Conservation (phyloP, 2,329 filamentous ascomycete genomes). For the Samsoniella hepiali region DNA sequence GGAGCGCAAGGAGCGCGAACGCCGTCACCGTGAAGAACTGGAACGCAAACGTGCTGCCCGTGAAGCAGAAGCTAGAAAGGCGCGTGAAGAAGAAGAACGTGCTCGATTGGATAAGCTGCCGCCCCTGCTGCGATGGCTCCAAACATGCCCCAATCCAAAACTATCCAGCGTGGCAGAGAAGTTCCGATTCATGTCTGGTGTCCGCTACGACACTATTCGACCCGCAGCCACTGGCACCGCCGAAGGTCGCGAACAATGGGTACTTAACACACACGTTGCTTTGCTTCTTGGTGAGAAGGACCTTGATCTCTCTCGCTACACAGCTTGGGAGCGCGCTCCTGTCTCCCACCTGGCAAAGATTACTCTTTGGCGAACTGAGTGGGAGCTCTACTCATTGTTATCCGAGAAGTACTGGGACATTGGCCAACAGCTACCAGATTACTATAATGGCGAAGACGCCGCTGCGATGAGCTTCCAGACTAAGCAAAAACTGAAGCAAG, state of each 20-base stretch:
- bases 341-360: constrained; percentile 54
- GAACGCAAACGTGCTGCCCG: constrained; percentile 48
- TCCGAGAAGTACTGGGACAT: constrained; percentile 49
- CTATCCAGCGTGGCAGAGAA: constrained; percentile 47
- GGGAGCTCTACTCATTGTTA: constrained; percentile 54
- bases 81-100: constrained; percentile 54
- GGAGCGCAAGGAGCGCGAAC: constrained; percentile 49
- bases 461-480: constrained; percentile 40
- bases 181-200: constrained; percentile 56
- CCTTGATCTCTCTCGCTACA: constrained; percentile 55
- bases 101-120: constrained; percentile 55
- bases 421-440: constrained; percentile 50
- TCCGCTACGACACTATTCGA: constrained; percentile 62
- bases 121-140: constrained; percentile 59
- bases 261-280: constrained; percentile 62
- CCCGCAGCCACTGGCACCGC: constrained; percentile 49
- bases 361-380: constrained; percentile 58
- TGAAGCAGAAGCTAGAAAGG: constrained; percentile 49
- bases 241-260: constrained; percentile 62
- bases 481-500: constrained; percentile 45
- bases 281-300: constrained; percentile 64
- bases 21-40: constrained; percentile 43
- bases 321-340: constrained; percentile 55
- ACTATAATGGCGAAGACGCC: constrained; percentile 48
- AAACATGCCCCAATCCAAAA: constrained; percentile 50